These are phyloP conservation scores for Aurantiochytrium sp. DNA, from an alignment of 108 stramenopile species.

Conservation along the genomic window DNA sequence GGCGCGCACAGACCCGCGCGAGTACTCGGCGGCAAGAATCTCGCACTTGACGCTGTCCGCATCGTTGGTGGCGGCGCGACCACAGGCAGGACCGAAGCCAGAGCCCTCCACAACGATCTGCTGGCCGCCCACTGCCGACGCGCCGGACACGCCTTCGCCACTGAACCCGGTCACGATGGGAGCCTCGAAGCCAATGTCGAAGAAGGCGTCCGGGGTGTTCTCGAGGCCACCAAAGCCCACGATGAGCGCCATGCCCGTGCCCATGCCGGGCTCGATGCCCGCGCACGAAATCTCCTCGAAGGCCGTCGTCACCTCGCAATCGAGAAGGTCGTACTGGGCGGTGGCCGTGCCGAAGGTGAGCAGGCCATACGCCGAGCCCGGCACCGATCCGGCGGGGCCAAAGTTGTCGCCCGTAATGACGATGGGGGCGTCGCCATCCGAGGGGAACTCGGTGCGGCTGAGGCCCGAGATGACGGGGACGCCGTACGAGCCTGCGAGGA, in stretches of 20 bases:
- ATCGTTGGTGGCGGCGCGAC: background rate
- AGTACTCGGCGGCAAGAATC: slow-evolving; percentile 5
- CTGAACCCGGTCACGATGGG: slow-evolving; percentile 26
- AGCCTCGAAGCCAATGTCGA: background rate
- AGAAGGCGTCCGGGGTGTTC: background rate
- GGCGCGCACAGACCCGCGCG: background rate
- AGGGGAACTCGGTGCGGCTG: background rate
- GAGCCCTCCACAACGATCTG: slow-evolving; percentile 1
- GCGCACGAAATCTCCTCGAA: slow-evolving; percentile 26
- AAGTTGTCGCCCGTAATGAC: slow-evolving; percentile 37
- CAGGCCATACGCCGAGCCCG: background rate
- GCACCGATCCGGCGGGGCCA: background rate
- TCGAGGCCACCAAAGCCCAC: slow-evolving; percentile 29
- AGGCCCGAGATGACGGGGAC: background rate
- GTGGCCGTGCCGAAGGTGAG: background rate
- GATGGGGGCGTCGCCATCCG: background rate
- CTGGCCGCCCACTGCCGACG: slow-evolving; percentile 32
- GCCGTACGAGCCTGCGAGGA: background rate
- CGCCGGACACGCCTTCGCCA: slow-evolving; percentile 33
- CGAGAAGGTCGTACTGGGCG: background rate
- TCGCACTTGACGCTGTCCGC: background rate
- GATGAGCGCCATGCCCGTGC: background rate
- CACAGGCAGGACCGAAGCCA: slow-evolving; percentile 30
- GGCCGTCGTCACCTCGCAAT: slow-evolving; percentile 3
- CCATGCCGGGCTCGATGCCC: slow-evolving; percentile 33